phyloP scores from a whole-genome alignment of 768 basidiomycete species.

The Omphalotus guepiniiformis region DNA sequence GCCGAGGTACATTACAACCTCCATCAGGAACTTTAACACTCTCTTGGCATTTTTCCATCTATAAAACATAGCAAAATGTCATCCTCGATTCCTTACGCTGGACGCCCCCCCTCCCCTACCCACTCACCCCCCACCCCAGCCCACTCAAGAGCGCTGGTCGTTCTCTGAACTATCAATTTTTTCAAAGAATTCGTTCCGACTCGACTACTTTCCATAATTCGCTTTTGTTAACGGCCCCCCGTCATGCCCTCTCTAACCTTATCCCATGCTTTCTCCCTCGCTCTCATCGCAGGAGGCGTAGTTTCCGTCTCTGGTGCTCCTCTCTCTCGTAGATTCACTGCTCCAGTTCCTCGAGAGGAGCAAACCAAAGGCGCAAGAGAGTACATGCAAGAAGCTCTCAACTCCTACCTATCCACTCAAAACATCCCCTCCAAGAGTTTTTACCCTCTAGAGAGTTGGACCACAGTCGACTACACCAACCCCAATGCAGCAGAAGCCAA shows the following conservation, averaged over 20 bases:
- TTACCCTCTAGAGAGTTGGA: background rate
- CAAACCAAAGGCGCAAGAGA: background rate
- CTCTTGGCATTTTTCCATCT: too few relatives aligned
- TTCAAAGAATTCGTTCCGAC: too few relatives aligned
- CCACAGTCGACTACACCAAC: background rate
- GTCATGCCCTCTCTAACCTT: background rate
- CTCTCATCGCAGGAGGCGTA: background rate
- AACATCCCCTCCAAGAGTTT: background rate
- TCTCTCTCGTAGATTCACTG: background rate
- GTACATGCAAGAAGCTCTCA: background rate
- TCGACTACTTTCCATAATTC: too few relatives aligned
- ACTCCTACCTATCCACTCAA: background rate
- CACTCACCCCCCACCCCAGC: too few relatives aligned
- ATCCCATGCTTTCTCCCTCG: background rate
- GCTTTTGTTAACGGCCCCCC: too few relatives aligned
- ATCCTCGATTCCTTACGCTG: background rate
- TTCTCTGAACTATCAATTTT: too few relatives aligned
- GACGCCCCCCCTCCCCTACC: background rate
- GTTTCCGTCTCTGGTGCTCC: background rate
- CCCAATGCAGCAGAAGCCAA: background rate
- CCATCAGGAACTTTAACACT: too few relatives aligned
- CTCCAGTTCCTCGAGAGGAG: background rate
- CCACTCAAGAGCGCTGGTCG: constrained; percentile 1
- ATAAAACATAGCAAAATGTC: too few relatives aligned
- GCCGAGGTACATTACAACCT: too few relatives aligned